Evolutionary conservation across 352 stramenopile genomes (phyloP).

Genomic region (Phytophthora europaea): DNA sequence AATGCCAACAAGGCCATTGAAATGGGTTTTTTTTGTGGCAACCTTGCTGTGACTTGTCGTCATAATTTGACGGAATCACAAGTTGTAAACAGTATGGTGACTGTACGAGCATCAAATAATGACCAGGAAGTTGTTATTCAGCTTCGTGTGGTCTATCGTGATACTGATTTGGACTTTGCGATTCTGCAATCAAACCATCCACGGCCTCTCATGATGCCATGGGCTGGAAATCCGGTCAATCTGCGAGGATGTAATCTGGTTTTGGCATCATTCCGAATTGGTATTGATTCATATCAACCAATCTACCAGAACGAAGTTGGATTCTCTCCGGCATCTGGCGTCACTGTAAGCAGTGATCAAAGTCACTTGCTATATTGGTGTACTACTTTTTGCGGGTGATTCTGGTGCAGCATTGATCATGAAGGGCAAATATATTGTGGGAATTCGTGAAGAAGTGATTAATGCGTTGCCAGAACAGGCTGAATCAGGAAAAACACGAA

Average conservation of each 20-base stretch:
- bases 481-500: background rate
- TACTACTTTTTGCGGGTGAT: background rate
- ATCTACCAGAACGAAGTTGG: background rate
- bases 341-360: background rate
- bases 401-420: background rate
- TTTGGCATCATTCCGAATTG: background rate
- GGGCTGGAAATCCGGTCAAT: background rate
- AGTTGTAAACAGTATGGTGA: background rate
- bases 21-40: background rate
- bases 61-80: background rate
- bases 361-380: background rate
- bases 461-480: background rate
- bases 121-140: background rate
- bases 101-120: background rate
- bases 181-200: background rate
- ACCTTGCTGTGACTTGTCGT: conserved; percentile 3
- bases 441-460: background rate
- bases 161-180: background rate
- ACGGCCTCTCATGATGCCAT: background rate
- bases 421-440: background rate
- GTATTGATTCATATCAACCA: background rate
- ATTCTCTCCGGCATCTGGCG: background rate
- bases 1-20: conserved; percentile 1
- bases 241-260: background rate
- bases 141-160: background rate